Percentiles rank a stretch among this genome's conserved stretches.
These are phyloP conservation scores for Claviceps fusiformis DNA, from an alignment of 2,329 filamentous ascomycete genomes.

Conservation along the genomic window DNA sequence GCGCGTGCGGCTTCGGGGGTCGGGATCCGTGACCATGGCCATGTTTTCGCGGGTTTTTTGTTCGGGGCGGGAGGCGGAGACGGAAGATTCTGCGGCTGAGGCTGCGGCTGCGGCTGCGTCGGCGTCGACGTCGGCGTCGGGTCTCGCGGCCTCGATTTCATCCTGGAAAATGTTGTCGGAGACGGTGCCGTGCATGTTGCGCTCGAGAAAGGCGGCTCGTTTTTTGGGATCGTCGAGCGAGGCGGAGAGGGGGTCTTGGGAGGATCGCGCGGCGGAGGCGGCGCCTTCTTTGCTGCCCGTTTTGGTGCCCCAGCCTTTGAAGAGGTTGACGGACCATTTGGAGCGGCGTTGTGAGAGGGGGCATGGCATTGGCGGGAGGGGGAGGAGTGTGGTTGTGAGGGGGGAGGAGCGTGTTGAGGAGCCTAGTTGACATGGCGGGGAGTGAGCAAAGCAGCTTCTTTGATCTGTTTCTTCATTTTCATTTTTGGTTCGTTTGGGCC, in stretches of 20 bases:
- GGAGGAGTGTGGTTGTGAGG: conserved; percentile 9
- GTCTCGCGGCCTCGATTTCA: conserved; percentile 28
- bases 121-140: conserved; percentile 7
- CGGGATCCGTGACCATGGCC: conserved; percentile 57
- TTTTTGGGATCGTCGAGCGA: conserved; percentile 30
- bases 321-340: conserved; percentile 29
- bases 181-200: conserved; percentile 27
- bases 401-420: conserved; percentile 4
- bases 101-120: conserved; percentile 3
- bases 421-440: neutral
- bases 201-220: conserved; percentile 27
- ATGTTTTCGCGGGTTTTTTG: conserved; percentile 35
- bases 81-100: neutral
- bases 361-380: conserved; percentile 5
- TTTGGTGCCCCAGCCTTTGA: conserved; percentile 21
- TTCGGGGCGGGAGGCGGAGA: conserved; percentile 14
- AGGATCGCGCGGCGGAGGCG: conserved; percentile 9
- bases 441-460: no score
- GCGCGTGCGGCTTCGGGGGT: conserved; percentile 53
- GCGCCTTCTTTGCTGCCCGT: conserved; percentile 13
- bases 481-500: no score
- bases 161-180: conserved; percentile 52
- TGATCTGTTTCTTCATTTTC: no score
- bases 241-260: conserved; percentile 12
- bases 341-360: conserved; percentile 20